A percentile compares a stretch with the other conserved stretches of the same genome.
These are phyloP conservation scores for Candida koratica DNA, from an alignment of 805 yeast species.

Conservation along the genomic window DNA sequence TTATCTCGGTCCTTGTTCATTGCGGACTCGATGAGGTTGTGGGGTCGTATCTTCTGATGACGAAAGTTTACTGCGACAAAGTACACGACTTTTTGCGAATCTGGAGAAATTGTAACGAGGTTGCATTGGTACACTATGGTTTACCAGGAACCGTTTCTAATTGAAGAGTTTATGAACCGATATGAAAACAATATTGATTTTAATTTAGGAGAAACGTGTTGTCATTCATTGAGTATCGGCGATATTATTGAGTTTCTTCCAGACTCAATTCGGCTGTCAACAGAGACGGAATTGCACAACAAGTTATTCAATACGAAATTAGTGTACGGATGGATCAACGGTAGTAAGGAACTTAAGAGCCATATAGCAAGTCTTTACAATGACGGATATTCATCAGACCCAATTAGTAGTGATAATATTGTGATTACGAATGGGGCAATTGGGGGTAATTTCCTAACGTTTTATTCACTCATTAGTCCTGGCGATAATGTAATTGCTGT, in stretches of 20 bases:
- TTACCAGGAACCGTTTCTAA: slow-evolving; percentile 41
- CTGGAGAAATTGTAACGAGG: neutral
- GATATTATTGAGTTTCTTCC: slow-evolving; percentile 30
- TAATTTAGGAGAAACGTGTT: slow-evolving; percentile 54
- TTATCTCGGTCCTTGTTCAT: slow-evolving; percentile 22
- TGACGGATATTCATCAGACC: slow-evolving; percentile 21
- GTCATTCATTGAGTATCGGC: slow-evolving; percentile 39
- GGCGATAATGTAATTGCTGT: slow-evolving; percentile 48
- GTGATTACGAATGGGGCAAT: slow-evolving; percentile 54
- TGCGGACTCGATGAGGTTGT: too few relatives aligned
- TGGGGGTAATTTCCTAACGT: slow-evolving; percentile 48
- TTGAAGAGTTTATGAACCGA: slow-evolving; percentile 54
- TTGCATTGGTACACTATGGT: neutral
- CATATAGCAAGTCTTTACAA: slow-evolving; percentile 36
- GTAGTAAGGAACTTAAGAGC: slow-evolving; percentile 37
- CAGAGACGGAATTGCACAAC: slow-evolving; percentile 16
- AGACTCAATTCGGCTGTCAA: slow-evolving; percentile 1
- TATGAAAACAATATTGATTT: slow-evolving; percentile 37
- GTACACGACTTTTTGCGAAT: neutral
- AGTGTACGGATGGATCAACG: slow-evolving; percentile 46
- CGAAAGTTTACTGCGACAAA: neutral
- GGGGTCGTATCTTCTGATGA: slow-evolving; percentile 1
- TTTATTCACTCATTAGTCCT: slow-evolving; percentile 41
- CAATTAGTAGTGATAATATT: slow-evolving; percentile 47
- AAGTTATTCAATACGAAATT: slow-evolving; percentile 25